phyloP scores from a whole-genome alignment of 2,329 filamentous ascomycete genomes.

The Neurospora crassa region DNA sequence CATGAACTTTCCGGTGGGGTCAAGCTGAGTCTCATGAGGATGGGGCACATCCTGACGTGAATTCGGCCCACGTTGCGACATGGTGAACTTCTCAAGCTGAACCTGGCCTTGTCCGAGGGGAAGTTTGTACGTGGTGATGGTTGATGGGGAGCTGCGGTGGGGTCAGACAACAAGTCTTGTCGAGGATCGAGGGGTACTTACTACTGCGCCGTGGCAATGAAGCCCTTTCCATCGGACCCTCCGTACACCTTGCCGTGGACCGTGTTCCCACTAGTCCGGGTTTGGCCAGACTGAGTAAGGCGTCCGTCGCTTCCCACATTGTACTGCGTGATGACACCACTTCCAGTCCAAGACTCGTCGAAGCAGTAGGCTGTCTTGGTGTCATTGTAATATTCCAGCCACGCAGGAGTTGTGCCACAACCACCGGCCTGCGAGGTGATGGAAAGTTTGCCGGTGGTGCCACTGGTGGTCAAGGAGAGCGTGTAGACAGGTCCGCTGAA shows the following conservation, averaged over 20 bases:
- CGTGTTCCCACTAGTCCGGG: constrained; percentile 24
- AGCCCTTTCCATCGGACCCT: constrained; percentile 27
- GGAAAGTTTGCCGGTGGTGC: constrained; percentile 11
- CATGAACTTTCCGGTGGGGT: constrained; percentile 38
- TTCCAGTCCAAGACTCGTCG: constrained; percentile 16
- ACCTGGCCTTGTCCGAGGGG: constrained; percentile 23
- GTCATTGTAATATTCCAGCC: constrained; percentile 14
- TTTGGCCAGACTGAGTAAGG: constrained; percentile 25
- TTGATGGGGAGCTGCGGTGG: constrained; percentile 28
- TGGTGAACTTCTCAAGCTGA: constrained; percentile 30
- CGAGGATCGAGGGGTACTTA: constrained; percentile 27
- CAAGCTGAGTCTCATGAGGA: constrained; percentile 41
- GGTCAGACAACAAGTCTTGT: not conserved
- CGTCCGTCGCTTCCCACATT: constrained; percentile 19
- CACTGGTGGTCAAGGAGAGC: constrained; percentile 8
- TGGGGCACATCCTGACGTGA: constrained; percentile 45
- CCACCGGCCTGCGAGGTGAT: constrained; percentile 12
- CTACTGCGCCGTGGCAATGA: constrained; percentile 36
- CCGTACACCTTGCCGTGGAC: constrained; percentile 33
- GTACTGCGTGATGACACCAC: constrained; percentile 13
- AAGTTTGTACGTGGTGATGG: constrained; percentile 31
- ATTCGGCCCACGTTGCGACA: constrained; percentile 32
- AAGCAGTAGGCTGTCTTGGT: constrained; percentile 15
- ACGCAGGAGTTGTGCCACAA: constrained; percentile 14
- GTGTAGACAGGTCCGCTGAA: constrained; percentile 13